Evolutionary conservation across 768 basidiomycete genomes (phyloP), one percentile per base, ranked within the genome.

Genomic region (Mrakia frigida): DNA sequence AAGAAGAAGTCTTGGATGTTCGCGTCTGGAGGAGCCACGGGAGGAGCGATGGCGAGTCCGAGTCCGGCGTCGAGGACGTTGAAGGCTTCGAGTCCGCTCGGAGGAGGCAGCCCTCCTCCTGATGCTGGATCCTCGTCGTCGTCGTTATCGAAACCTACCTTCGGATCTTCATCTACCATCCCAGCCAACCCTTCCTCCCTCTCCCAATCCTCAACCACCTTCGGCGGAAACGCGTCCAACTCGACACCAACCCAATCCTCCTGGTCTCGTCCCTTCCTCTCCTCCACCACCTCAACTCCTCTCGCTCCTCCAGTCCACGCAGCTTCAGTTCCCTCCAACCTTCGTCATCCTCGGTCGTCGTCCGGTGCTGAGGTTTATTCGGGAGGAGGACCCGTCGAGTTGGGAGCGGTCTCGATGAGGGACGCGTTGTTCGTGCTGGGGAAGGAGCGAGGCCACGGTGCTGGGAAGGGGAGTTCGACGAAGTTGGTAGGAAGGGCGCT

Each of bases 371-470:
- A 13, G 37, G 3, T 23, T 18, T 50, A 18, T 18, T 50, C 46
- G 46, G 46, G n/a, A 52, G 28, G 35, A 60, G 25, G 21, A 43
- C 37, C 37, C 41, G 39, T 43, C 28, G 35, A 43, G 35, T 4
- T 37, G 25, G 60, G 73, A 50, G 21, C 37, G n/a, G 85, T 94
- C 70, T 92, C 90, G 3, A 85, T 93, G 84, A 85, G 89, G 52
- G 93, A 95, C 84, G 90, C 92, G 3, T 86, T 94, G 86, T 94
- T 94, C 82, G 92, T 92, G 16, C 85, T 95, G 74, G 90, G 92
- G 82, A 90, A 88, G 25, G 65, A 76, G 65, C 59, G 73, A 35
- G 68, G 61, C 39, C 72, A 65, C 39, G 76, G 73, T 23, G 72
- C 71, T 16, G 76, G 76, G 14, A 72, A 69, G 46, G 71, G 72